Percentiles rank a stretch among this genome's conserved stretches.
These are phyloP conservation scores for Isoetes engelmannii DNA, from an alignment of 83 land plant genomes.

Conservation along the genomic window DNA sequence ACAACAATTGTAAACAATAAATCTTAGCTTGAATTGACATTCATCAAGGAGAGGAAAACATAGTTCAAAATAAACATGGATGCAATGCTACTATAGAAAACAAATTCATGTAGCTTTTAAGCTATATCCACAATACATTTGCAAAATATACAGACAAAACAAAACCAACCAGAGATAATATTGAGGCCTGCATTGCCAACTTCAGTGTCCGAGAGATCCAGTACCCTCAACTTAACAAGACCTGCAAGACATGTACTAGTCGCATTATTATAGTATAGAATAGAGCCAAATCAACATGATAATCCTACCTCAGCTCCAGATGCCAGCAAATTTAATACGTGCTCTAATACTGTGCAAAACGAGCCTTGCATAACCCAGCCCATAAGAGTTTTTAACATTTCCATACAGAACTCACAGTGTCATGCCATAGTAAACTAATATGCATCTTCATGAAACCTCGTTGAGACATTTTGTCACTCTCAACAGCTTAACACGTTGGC, in stretches of 20 bases:
- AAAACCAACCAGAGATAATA: slow-evolving; percentile 58
- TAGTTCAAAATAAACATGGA: neutral
- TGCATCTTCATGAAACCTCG: too few relatives aligned
- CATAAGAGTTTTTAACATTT: too few relatives aligned
- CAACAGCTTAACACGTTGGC: too few relatives aligned
- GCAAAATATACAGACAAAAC: neutral
- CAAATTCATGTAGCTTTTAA: neutral
- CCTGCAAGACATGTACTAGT: slow-evolving; percentile 29
- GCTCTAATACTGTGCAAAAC: neutral
- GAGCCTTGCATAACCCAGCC: too few relatives aligned
- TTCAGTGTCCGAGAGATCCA: slow-evolving; percentile 84
- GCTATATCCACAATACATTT: too few relatives aligned
- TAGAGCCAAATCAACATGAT: too few relatives aligned
- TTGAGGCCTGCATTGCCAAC: slow-evolving; percentile 68
- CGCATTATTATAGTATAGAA: too few relatives aligned
- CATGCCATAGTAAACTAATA: too few relatives aligned
- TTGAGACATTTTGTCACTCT: too few relatives aligned
- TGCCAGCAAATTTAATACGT: too few relatives aligned
- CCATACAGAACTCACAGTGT: too few relatives aligned
- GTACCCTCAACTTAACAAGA: slow-evolving; percentile 47
- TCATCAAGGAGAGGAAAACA: neutral
- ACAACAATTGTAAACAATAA: neutral
- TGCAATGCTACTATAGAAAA: neutral
- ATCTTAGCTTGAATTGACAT: neutral
- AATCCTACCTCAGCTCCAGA: too few relatives aligned